Evolutionary conservation across 768 basidiomycete species (phyloP).

Genomic region (Fistulinella prunicolor): DNA sequence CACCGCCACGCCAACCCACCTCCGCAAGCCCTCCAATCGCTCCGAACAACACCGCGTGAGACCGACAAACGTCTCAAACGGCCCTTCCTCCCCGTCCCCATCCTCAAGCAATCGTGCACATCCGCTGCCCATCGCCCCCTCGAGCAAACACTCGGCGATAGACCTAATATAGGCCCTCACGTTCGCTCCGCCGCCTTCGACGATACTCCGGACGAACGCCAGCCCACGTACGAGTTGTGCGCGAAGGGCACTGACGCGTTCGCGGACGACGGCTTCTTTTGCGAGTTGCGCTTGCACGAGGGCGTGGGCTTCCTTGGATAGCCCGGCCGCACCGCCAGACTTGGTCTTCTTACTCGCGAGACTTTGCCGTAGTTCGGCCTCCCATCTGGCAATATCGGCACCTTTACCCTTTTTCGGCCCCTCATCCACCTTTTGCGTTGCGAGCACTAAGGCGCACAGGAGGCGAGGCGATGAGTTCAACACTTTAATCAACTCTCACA

Average conservation of each 20-base stretch:
- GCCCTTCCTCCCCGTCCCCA: constrained; percentile 20
- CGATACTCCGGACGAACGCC: constrained; percentile 62
- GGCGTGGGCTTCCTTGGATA: constrained; percentile 84
- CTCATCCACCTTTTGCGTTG: constrained; percentile 52
- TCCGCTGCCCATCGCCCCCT: constrained; percentile 56
- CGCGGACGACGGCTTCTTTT: constrained; percentile 71
- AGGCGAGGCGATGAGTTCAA: too few species aligned
- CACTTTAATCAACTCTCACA: too few species aligned
- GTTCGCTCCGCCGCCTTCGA: constrained; percentile 41
- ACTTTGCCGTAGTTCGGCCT: constrained; percentile 85
- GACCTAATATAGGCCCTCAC: constrained; percentile 53
- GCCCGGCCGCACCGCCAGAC: constrained; percentile 32
- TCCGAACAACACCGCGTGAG: constrained; percentile 71
- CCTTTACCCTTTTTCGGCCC: constrained; percentile 75
- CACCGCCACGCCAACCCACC: constrained; percentile 82
- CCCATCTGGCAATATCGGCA: constrained; percentile 91
- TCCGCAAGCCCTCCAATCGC: constrained; percentile 62
- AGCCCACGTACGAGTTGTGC: constrained; percentile 62
- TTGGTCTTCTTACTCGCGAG: constrained; percentile 71
- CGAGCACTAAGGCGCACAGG: constrained; percentile 55
- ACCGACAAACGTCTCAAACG: constrained; percentile 74
- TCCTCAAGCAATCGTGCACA: constrained; percentile 59
- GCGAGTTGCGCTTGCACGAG: constrained; percentile 81
- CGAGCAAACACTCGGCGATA: constrained; percentile 59
- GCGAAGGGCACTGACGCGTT: constrained; percentile 54